Base-by-base conservation (phyloP, 495 filamentous ascomycete species). In the Mytilinidion resinicola region DNA sequence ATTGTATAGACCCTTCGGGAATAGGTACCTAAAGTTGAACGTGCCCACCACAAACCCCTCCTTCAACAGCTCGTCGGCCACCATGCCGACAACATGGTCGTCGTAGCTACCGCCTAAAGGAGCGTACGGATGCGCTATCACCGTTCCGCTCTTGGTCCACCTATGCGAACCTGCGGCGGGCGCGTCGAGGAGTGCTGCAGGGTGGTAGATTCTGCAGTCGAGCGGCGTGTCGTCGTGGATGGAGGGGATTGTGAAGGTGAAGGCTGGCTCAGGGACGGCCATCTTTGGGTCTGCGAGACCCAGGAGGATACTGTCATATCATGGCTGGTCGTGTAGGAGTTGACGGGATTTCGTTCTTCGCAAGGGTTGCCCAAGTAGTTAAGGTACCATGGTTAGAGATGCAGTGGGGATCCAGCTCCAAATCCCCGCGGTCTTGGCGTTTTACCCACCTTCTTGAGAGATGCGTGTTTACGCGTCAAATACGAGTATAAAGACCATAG, bases 121-220 rank as follows among this genome's bases (percentile, higher is more conserved):
- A 17, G 90, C 89, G 60, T 96, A 98, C 0, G 93, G 91, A 70
- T 97, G 93, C 0, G 91, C 92, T 21, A 98, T 69, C 19, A 96
- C 79, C 3, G 90, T 91, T 10, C 83, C 87, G 57, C 17, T 57
- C 35, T 53, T 64, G 7, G 10, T 38, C 60, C 57, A 63, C 41
- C n/a, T 64, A 25, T 44, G 57, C 6, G 15, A 43, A 41, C 48
- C 15, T 47, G 12, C 60, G 58, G 57, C 57, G 56, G 4, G 44
- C 14, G 55, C 35, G 34, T 19, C 33, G 17, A 30, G 61, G 57
- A 12, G 63, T 65, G 9, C 61, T 68, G 37, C 59, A 71, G 58
- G 89, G 87, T 91, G 83, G 70, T 91, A 93, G 37, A 98, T 69
- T 36, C 91, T 85, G 66, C 91, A 91, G 56, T 90, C 79, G 15